Conservation (phyloP, 2,329 filamentous ascomycete genomes). For the Ophiocordyceps camponoti-leonardi region DNA sequence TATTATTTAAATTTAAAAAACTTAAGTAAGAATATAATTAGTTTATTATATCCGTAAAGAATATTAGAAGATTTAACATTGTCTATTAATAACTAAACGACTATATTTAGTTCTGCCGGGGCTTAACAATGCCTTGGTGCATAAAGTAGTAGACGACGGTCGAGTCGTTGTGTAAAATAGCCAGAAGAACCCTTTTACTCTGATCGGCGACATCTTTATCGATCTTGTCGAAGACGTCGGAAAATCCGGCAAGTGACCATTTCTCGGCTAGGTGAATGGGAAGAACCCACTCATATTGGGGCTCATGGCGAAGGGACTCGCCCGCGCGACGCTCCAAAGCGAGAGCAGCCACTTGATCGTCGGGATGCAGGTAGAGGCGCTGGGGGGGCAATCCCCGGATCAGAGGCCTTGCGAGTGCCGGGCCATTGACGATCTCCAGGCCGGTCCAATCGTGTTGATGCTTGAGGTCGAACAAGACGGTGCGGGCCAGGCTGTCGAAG, state of each 20-base stretch:
- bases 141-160: constrained; percentile 74
- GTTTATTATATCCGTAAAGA: too few species aligned
- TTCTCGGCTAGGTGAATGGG: constrained; percentile 57
- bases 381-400: constrained; percentile 58
- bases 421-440: constrained; percentile 34
- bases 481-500: constrained; percentile 10
- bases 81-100: too few species aligned
- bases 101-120: constrained; percentile 52
- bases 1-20: too few species aligned
- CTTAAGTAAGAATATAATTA: too few species aligned
- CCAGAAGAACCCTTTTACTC: constrained; percentile 43
- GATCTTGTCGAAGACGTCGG: constrained; percentile 51
- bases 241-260: constrained; percentile 50
- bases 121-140: constrained; percentile 77
- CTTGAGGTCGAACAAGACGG: constrained; percentile 53
- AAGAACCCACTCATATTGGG: constrained; percentile 60
- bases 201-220: constrained; percentile 33
- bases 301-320: constrained; percentile 25
- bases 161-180: constrained; percentile 62
- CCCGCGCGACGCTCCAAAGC: constrained; percentile 36
- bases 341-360: constrained; percentile 62
- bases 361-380: constrained; percentile 62
- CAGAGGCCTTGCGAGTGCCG: constrained; percentile 36
- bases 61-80: too few species aligned
- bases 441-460: constrained; percentile 61